These are phyloP conservation scores for Podaxis sp. DNA, from an alignment of 768 basidiomycete species.

Conservation along the genomic window DNA sequence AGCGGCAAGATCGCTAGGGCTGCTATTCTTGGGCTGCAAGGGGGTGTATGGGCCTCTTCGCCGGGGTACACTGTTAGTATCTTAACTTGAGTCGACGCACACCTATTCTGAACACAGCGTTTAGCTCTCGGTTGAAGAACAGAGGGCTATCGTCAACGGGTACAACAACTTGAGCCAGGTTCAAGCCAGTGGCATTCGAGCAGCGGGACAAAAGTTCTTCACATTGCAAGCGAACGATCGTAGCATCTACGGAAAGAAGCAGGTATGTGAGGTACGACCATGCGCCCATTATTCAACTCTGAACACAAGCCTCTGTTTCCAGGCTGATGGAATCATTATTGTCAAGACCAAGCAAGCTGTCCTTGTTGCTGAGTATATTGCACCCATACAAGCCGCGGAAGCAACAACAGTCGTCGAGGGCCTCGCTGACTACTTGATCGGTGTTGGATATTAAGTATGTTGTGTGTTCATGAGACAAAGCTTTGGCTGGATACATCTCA, in stretches of 20 bases:
- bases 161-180: conserved; percentile 40
- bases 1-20: conserved; percentile 72
- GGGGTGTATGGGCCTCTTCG: conserved; percentile 76
- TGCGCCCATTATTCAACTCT: not conserved
- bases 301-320: conserved; percentile 4
- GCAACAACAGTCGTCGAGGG: conserved; percentile 61
- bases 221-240: conserved; percentile 49
- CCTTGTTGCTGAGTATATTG: conserved; percentile 72
- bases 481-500: not conserved
- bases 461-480: not conserved
- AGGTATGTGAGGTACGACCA: conserved; percentile 41
- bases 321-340: conserved; percentile 75
- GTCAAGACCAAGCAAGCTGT: conserved; percentile 87
- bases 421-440: conserved; percentile 79
- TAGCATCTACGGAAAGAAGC: conserved; percentile 76
- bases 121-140: conserved; percentile 67
- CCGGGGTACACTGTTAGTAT: conserved; percentile 58
- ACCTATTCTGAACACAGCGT: not conserved
- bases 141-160: conserved; percentile 51
- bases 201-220: conserved; percentile 78
- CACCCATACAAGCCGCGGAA: conserved; percentile 67
- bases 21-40: conserved; percentile 71
- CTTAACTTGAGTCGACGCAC: not conserved
- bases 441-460: conserved; percentile 46
- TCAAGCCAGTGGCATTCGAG: conserved; percentile 59